These are phyloP conservation scores for Cyamopsis tetragonoloba DNA, from an alignment of 306 rosid species.

Conservation along the genomic window DNA sequence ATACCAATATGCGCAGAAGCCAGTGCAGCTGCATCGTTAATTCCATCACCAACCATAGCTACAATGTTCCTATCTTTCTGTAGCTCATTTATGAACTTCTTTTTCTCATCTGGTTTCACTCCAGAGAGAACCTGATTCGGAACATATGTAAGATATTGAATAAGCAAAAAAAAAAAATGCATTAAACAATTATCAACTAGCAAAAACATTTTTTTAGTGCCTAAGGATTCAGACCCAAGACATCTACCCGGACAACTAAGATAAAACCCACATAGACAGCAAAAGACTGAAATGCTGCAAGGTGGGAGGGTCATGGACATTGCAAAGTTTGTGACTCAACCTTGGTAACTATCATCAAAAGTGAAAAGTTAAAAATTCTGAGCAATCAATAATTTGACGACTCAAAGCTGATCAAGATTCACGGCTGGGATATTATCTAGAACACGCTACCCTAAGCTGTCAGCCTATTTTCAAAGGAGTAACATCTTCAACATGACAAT, in stretches of 20 bases:
- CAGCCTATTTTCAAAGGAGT: background rate
- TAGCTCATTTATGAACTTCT: conserved; percentile 63
- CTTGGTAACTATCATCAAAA: background rate
- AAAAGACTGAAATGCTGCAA: background rate
- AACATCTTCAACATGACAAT: conserved; percentile 12
- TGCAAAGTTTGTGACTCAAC: background rate
- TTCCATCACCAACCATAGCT: conserved; percentile 99
- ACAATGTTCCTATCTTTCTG: conserved; percentile 61
- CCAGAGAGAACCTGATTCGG: conserved; percentile 67
- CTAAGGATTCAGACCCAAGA: background rate
- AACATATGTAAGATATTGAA: background rate
- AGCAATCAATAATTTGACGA: background rate
- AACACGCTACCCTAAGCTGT: background rate
- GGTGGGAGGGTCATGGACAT: background rate
- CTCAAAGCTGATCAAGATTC: conserved; percentile 3
- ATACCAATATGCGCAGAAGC: conserved; percentile 87
- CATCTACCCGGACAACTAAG: background rate
- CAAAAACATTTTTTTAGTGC: background rate
- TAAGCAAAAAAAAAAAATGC: background rate
- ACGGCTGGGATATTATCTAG: background rate
- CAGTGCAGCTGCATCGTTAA: conserved; percentile 96
- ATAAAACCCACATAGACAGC: conserved; percentile 4
- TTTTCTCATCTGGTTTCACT: conserved; percentile 82
- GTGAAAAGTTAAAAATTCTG: background rate
- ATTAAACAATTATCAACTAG: background rate